Base-by-base conservation (phyloP, 768 basidiomycete genomes). In the Strobilomyces confusus region DNA sequence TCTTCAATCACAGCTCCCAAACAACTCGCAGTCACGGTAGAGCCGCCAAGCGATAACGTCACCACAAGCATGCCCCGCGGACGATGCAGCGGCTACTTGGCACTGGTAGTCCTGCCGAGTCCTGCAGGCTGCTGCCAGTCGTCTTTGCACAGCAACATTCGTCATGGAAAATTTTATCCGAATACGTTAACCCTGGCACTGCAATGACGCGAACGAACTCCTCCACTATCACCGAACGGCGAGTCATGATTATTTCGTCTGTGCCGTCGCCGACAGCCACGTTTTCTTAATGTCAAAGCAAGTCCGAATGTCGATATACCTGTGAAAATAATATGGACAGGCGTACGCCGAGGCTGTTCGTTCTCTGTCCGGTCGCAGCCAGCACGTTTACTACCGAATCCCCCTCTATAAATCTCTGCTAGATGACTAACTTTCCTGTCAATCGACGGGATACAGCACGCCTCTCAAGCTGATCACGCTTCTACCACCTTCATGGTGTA, bases 321-420 rank as follows among this genome's bases (percentile, higher is more conserved):
- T 52, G 41, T 52, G 54, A 53, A 57, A 56, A 61, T 60, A 57
- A 56, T 57, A 55, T 48, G 58, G 58, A 47, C 52, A 36, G 42
- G 54, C 20, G 41, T 44, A 56, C 40, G 38, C 52, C 45, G 48
- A 43, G 68, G 68, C 68, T 68, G 61, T 71, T 25, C 67, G 41
- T 50, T 23, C 40, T 44, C 55, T 52, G 55, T 20, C 54, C 59
- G 55, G 57, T 51, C 50, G 44, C 55, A 54, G 55, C 29, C 44
- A 46, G 51, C 65, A 59, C 64, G 66, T 68, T 61, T 40, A 13
- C 33, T 44, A 32, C 62, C 53, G 49, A 50, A n/a, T 22, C 48
- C 23, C 41, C 51, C 59, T 51, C 62, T 69, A 71, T 62, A 70
- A n/a, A 66, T 44, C 56, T 53, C 58, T 51, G 42, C 32, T 38